These are phyloP conservation scores for Marasmius sp. DNA, from an alignment of 1,284 basidiomycete genomes.

Conservation along the genomic window DNA sequence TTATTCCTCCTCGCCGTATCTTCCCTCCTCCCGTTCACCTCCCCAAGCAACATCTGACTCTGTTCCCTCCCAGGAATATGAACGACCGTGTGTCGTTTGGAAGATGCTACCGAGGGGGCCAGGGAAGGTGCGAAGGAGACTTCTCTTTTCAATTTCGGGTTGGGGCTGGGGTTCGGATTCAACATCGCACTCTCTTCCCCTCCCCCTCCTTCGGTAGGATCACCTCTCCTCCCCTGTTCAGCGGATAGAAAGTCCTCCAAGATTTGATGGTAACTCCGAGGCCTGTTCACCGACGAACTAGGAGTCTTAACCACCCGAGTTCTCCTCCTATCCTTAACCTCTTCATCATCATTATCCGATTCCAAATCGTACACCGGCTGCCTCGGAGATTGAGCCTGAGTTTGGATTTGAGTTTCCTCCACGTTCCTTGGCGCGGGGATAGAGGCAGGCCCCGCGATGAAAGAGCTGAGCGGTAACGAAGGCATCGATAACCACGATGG, in stretches of 20 bases:
- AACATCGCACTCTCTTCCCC: slow-evolving; percentile 10
- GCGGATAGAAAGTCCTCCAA: slow-evolving; percentile 58
- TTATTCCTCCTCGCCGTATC: slow-evolving; percentile 63
- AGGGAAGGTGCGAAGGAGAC: slow-evolving; percentile 13
- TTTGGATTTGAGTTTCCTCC: background rate
- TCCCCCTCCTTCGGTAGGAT: too few species aligned
- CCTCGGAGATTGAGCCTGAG: background rate
- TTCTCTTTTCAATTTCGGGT: background rate
- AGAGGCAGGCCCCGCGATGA: slow-evolving; percentile 25
- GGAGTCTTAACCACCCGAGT: slow-evolving; percentile 17
- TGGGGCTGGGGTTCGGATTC: background rate
- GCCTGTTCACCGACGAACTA: slow-evolving; percentile 38
- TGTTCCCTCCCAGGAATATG: slow-evolving; percentile 2
- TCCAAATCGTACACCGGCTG: slow-evolving; percentile 4
- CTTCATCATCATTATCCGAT: background rate
- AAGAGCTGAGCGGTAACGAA: slow-evolving; percentile 28
- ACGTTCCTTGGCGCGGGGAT: background rate
- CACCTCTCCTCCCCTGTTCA: slow-evolving; percentile 17
- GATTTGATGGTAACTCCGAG: slow-evolving; percentile 64
- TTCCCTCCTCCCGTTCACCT: slow-evolving; percentile 39
- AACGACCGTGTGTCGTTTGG: slow-evolving; percentile 13
- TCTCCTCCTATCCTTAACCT: background rate
- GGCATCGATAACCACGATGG: slow-evolving; percentile 57
- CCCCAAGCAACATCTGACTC: background rate
- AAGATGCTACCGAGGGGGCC: slow-evolving; percentile 16